Conservation (phyloP, 176 grass and related monocot species). For the Coix lacrymajobi region DNA sequence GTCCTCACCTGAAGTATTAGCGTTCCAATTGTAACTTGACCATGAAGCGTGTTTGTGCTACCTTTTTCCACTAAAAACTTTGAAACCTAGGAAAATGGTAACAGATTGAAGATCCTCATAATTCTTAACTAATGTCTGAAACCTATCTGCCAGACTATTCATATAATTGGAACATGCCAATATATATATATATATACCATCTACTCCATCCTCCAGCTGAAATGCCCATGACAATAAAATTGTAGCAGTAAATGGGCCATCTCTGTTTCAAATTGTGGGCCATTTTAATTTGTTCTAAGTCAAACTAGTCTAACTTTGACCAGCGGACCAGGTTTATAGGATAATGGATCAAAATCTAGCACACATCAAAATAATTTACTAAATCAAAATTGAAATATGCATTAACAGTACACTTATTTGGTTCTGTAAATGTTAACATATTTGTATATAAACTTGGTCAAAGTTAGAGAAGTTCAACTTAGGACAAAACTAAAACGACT, state of each 20-base stretch:
- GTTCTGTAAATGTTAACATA: neutral
- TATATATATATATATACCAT: neutral
- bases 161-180: neutral
- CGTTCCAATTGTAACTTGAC: slow-evolving; percentile 97
- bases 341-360: neutral
- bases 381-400: neutral
- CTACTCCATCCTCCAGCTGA: slow-evolving; percentile 7
- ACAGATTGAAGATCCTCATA: slow-evolving; percentile 7
- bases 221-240: slow-evolving; percentile 4
- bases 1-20: slow-evolving; percentile 76
- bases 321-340: neutral
- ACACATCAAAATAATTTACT: neutral
- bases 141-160: neutral
- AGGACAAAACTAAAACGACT: neutral
- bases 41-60: slow-evolving; percentile 84
- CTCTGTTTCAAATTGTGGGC: no score
- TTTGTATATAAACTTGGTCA: neutral
- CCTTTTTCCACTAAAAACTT: slow-evolving; percentile 94
- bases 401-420: neutral
- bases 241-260: neutral
- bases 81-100: slow-evolving; percentile 58
- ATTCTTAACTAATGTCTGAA: neutral
- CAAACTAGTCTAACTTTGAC: neutral
- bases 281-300: neutral
- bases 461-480: neutral